phyloP scores from a whole-genome alignment of 2,329 filamentous ascomycete species.

The Fusarium protoensiforme region DNA sequence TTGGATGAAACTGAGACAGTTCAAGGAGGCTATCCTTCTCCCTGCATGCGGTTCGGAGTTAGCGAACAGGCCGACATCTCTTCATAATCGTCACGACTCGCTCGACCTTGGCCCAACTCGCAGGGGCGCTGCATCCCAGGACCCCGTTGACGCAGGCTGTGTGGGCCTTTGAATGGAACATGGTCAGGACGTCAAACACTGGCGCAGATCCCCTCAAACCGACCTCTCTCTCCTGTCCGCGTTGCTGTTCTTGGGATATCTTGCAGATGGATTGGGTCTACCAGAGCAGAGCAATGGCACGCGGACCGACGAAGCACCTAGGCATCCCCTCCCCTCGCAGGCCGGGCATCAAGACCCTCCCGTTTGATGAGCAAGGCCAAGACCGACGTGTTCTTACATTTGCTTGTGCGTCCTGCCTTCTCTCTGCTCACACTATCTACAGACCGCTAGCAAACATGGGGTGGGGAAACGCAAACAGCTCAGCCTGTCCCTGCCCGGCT shows the following conservation, averaged over 20 bases:
- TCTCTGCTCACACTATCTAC: not conserved
- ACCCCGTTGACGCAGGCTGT: constrained; percentile 5
- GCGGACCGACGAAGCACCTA: not conserved
- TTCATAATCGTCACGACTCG: constrained; percentile 5
- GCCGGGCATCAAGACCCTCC: not conserved
- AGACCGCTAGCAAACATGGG: not conserved
- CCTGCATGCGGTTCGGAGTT: constrained; percentile 19
- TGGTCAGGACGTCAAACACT: not conserved
- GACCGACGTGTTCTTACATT: constrained; percentile 1
- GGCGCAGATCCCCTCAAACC: not conserved
- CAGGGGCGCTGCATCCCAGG: constrained; percentile 25
- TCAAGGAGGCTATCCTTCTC: constrained; percentile 6
- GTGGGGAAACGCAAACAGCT: constrained; percentile 11
- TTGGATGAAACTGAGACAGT: not conserved
- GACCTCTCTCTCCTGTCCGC: not conserved
- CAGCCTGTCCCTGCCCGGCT: not conserved
- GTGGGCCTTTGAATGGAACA: constrained; percentile 21
- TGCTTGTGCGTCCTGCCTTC: not conserved
- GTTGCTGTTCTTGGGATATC: constrained; percentile 6
- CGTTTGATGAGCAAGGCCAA: not conserved
- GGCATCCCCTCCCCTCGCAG: not conserved
- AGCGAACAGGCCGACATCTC: constrained; percentile 14
- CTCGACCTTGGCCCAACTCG: constrained; percentile 8
- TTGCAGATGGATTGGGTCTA: constrained; percentile 4
- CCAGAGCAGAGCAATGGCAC: not conserved